A percentile compares a stretch with the other conserved stretches of the same genome.
phyloP scores from a whole-genome alignment of 306 rosid species.

The Oxytropis ochrocephala region DNA sequence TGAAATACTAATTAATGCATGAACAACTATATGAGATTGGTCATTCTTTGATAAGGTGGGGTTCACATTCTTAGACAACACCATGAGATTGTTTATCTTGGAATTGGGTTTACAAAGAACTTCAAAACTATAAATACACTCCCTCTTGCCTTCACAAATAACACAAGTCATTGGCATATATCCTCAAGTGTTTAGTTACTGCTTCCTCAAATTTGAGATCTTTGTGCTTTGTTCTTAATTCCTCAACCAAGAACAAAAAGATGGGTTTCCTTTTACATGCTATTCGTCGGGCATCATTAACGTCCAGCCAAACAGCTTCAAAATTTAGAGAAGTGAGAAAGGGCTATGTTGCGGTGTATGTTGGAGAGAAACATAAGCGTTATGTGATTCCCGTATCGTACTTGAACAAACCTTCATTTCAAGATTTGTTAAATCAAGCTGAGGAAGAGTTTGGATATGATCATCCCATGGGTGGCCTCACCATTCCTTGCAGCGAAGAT shows the following conservation, averaged over 20 bases:
- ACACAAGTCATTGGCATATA: background rate
- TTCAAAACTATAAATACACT: background rate
- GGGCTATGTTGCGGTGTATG: background rate
- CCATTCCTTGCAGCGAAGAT: background rate
- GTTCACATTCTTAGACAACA: background rate
- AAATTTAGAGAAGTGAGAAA: background rate
- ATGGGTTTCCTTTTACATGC: background rate
- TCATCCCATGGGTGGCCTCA: background rate
- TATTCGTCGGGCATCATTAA: background rate
- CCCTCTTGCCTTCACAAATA: background rate
- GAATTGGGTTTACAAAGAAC: background rate
- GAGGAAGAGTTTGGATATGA: background rate
- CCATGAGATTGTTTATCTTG: background rate
- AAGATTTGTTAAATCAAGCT: background rate
- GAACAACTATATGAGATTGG: background rate
- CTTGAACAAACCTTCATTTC: background rate
- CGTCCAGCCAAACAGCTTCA: background rate
- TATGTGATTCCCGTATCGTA: background rate
- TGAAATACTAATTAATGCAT: background rate
- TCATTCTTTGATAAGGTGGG: background rate
- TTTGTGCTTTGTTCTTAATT: background rate
- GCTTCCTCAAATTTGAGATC: background rate
- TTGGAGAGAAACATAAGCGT: background rate
- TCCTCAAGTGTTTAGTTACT: background rate
- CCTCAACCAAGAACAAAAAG: background rate